Evolutionary conservation across 176 grass and related monocot species (phyloP).

Genomic region (Lolium perenne): DNA sequence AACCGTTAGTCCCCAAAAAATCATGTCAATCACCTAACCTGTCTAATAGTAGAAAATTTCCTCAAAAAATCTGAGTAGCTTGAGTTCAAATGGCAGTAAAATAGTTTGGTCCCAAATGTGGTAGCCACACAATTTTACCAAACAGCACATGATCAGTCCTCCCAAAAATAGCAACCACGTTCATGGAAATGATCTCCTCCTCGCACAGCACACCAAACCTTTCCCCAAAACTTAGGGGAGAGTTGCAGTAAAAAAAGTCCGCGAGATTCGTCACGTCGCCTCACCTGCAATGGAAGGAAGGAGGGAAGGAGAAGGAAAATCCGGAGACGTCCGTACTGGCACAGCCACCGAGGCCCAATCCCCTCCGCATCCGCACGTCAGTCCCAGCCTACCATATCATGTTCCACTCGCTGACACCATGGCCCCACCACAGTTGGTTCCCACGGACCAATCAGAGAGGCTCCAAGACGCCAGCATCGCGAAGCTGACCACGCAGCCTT

Average conservation of each 20-base stretch:
- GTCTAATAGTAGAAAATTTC: not conserved
- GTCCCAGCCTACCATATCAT: no score
- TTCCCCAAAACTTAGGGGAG: not conserved
- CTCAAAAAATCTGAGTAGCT: not conserved
- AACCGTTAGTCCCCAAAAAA: no score
- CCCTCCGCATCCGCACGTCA: conserved; percentile 5
- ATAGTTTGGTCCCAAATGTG: not conserved
- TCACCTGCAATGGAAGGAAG: not conserved
- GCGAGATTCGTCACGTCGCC: conserved; percentile 28
- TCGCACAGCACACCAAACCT: not conserved
- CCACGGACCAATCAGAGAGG: rapidly evolving
- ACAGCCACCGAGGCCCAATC: conserved; percentile 15
- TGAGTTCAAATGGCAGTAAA: not conserved
- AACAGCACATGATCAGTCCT: conserved; percentile 23
- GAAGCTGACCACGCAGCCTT: not conserved
- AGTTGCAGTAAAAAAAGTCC: not conserved
- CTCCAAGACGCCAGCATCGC: not conserved
- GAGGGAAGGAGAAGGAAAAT: not conserved
- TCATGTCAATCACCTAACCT: not conserved
- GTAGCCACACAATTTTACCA: not conserved
- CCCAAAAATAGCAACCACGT: conserved; percentile 23
- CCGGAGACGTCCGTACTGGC: conserved; percentile 46
- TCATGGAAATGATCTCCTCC: not conserved
- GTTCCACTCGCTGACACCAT: not conserved
- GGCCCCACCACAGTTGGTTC: not conserved